Evolutionary conservation across 176 grass and related monocot species (phyloP).

Genomic region (Phyllostachys edulis): DNA sequence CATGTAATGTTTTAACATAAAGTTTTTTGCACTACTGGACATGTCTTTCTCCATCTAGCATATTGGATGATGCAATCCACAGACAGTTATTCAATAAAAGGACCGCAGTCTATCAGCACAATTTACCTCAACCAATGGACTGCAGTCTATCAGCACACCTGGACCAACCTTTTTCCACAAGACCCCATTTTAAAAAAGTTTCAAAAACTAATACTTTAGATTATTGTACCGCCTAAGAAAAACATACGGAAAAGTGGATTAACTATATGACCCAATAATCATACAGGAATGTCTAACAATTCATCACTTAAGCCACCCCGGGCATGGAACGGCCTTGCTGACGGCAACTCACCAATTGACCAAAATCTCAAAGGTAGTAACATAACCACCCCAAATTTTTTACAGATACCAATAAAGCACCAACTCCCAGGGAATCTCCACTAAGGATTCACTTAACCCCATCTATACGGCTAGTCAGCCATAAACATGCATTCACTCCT

Average conservation of each 20-base stretch:
- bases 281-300: neutral
- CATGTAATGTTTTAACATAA: neutral
- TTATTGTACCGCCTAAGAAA: neutral
- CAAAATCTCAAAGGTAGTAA: neutral
- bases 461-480: neutral
- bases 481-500: neutral
- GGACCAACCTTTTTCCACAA: neutral
- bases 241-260: neutral
- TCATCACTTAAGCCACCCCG: neutral
- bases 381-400: neutral
- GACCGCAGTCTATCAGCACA: neutral
- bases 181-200: neutral
- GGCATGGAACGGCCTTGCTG: neutral
- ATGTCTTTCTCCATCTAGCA: neutral
- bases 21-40: neutral
- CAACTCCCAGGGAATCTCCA: neutral
- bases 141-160: neutral
- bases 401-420: neutral
- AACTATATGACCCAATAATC: neutral
- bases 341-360: neutral
- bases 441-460: neutral
- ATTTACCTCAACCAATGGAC: neutral
- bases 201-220: neutral
- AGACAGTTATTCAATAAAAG: neutral
- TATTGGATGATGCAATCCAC: neutral